Base-by-base conservation (phyloP, 1,139 yeast species). In the Insectozyma bohioensis region DNA sequence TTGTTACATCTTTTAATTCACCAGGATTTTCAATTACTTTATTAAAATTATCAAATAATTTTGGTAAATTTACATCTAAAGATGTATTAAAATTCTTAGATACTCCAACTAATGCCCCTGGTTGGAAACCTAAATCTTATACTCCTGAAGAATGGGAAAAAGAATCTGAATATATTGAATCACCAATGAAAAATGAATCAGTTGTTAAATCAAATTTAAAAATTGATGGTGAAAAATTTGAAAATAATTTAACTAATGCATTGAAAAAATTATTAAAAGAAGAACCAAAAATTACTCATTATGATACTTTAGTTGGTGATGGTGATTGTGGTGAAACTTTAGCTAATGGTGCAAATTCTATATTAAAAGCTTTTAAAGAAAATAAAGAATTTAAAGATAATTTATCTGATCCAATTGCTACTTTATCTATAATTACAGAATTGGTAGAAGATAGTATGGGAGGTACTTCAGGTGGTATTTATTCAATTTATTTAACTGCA, bases 271-370 rank as follows among this genome's bases (percentile, higher is more conserved):
- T 58, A 54, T 75, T 57, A 47, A 70, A 55, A 51, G 69, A 56
- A 63, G 97, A 88, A 55, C 94, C 95, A 4, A 73, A 77, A 46
- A 83, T 90, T 49, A 90, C 97, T 0, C 74, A 78, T 41, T 80
- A 84, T 47, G 97, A 90, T 51, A 85, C 95, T 2, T 70, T 80
- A 46, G 97, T 92, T 2, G 97, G 97, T 40, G 97, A 90, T 56
- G 97, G 97, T 47, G 97, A 90, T 55, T 88, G 97, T 61, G 97
- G 97, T 29, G 94, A 86, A 49, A 90, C 97, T 0, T 64, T 90
- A 42, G 86, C 80, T 11, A 73, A 77, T 18, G 97, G 97, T 28
- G 95, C 90, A 15, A 72, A 80, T 36, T 87, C 87, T 1, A 74
- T 90, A 26, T 61, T 77, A 27, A 61, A 70, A 9, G 78, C 78